A percentile compares a stretch with the other conserved stretches of the same genome.
These are phyloP conservation scores for Adansonia grandidieri DNA, from an alignment of 441 rosid species.

Conservation along the genomic window DNA sequence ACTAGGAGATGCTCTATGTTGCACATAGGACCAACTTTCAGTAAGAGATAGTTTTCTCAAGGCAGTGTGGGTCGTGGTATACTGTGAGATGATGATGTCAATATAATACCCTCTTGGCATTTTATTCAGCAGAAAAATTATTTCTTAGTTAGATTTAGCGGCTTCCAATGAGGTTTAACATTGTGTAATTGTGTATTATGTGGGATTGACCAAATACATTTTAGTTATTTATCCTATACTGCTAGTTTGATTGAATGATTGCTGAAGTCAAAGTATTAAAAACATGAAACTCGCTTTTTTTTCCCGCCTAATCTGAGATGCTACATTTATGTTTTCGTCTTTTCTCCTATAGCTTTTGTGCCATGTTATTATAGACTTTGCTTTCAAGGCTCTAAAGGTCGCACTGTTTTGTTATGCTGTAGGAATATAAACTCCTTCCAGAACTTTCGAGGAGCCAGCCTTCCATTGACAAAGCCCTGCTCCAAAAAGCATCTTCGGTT, in stretches of 20 bases:
- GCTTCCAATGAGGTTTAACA: neutral
- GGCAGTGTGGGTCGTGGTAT: neutral
- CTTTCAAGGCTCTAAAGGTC: neutral
- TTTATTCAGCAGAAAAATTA: neutral
- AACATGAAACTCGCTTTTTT: neutral
- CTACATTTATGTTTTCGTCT: neutral
- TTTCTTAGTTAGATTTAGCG: neutral
- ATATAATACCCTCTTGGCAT: neutral
- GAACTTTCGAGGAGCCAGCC: constrained; percentile 84
- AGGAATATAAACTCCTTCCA: constrained; percentile 92
- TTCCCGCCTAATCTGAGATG: neutral
- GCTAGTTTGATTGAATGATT: neutral
- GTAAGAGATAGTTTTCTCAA: neutral
- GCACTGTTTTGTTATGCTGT: neutral
- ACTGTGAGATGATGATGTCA: neutral
- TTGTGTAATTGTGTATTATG: neutral
- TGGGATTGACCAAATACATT: neutral
- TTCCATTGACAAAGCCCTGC: constrained; percentile 65
- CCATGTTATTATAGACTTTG: neutral
- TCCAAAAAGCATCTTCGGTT: constrained; percentile 76
- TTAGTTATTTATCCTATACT: neutral
- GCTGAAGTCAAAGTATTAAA: neutral
- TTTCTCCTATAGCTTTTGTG: neutral
- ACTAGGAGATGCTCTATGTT: neutral
- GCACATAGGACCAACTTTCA: neutral